phyloP scores from a whole-genome alignment of 2,329 filamentous ascomycete genomes.

The Arthrobotrys sinensis region DNA sequence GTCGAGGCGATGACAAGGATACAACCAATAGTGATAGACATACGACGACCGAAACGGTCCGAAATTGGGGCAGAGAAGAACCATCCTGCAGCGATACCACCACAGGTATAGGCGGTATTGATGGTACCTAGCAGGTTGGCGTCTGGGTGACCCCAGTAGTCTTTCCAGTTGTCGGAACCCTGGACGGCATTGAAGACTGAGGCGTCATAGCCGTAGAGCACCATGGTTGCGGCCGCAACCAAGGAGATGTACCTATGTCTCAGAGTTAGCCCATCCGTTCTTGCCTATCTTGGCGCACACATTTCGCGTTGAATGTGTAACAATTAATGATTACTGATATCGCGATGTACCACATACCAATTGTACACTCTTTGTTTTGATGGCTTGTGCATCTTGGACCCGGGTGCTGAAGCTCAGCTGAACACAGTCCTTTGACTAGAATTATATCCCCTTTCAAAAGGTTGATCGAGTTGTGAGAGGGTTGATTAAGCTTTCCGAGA shows the following conservation, averaged over 20 bases:
- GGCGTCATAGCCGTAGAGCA: conserved; percentile 81
- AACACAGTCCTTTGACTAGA: conserved; percentile 29
- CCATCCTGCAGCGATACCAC: conserved; percentile 79
- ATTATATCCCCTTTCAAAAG: conserved; percentile 39
- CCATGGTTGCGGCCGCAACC: conserved; percentile 81
- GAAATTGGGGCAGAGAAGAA: conserved; percentile 77
- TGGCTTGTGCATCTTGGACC: conserved; percentile 65
- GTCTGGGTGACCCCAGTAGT: conserved; percentile 66
- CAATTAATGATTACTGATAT: conserved; percentile 17
- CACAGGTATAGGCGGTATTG: conserved; percentile 80
- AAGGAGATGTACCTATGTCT: conserved; percentile 76
- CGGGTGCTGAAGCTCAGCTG: conserved; percentile 36
- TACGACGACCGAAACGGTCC: conserved; percentile 62
- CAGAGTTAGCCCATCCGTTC: conserved; percentile 14
- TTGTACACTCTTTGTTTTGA: conserved; percentile 69
- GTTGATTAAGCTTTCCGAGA: conserved; percentile 10
- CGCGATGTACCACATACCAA: conserved; percentile 66
- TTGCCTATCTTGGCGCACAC: not conserved
- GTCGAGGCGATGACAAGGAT: conserved; percentile 78
- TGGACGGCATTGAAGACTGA: conserved; percentile 82
- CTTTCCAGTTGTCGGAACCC: conserved; percentile 77
- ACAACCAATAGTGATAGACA: conserved; percentile 75
- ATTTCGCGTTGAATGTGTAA: conserved; percentile 29
- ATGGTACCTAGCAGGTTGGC: conserved; percentile 72
- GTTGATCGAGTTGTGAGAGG: conserved; percentile 13